Base-by-base conservation (phyloP, 306 rosid species). In the Lathyrus tuberosus region DNA sequence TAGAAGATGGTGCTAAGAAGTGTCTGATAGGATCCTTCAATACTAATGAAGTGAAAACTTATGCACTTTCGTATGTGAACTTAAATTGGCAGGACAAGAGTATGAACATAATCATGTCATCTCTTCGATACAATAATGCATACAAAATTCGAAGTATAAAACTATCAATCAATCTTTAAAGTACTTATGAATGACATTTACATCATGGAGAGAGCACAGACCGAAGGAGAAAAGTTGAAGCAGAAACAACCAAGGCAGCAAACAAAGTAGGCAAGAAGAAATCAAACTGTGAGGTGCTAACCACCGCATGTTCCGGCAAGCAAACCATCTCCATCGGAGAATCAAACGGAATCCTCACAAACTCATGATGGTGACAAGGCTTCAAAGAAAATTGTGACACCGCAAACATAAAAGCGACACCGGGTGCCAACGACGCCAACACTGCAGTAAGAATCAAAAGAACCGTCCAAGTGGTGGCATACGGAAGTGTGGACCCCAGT, bases 261-360 rank as follows among this genome's bases (percentile, higher is more conserved):
- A 89, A 91, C 43, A 87, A 81, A 2, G 91, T 82, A 10, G 94
- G 97, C 64, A 89, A 81, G 20, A 89, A 85, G 79, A 89, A 85
- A 79, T 91, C 97, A 0, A 85, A 40, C 38, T 35, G 61, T 6
- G 91, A 84, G 7, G 81, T 78, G 48, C 37, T 75, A 59, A 56
- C 78, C 9, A 87, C 90, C 74, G 79, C 68, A 16, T 70, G 74
- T 12, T 82, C 63, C 24, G 91, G 97, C 72, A 91, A 74, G 70
- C 91, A 86, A 64, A 79, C 76, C 44, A 77, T 80, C 52, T 84
- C 89, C 14, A 37, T 69, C 0, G 97, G 93, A 74, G 84, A 65
- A 66, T 87, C 87, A 70, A 87, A 49, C 8, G 89, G 96, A 56
- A 91, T 74, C 71, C 87, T 82, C 0, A 82, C 72, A 54, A 75